phyloP scores from a whole-genome alignment of 1,139 yeast genomes.

The Kodamaea ohmeri region DNA sequence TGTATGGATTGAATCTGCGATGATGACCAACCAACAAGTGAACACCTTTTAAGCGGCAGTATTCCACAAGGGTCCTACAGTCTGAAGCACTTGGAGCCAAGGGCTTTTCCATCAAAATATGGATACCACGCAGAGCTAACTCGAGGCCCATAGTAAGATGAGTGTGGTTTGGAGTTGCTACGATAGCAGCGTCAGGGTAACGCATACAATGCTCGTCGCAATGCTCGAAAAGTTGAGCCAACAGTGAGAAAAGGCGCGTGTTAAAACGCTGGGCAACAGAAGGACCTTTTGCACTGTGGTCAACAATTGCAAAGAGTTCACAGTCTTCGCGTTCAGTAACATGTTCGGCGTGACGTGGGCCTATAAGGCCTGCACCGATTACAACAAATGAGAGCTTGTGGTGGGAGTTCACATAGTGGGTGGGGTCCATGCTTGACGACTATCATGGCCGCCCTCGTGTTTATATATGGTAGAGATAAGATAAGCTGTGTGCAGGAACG shows the following conservation, averaged over 20 bases:
- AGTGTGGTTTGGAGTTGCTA: conserved; percentile 45
- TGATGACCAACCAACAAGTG: conserved; percentile 44
- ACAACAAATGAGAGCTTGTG: conserved; percentile 18
- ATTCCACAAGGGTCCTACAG: conserved; percentile 32
- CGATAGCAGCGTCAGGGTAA: conserved; percentile 42
- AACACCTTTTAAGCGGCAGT: conserved; percentile 25
- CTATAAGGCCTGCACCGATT: conserved; percentile 26
- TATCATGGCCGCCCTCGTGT: not conserved
- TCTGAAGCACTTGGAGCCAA: conserved; percentile 38
- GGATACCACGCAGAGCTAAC: conserved; percentile 35
- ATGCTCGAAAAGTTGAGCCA: conserved; percentile 27
- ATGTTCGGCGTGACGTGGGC: conserved; percentile 26
- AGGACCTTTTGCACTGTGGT: conserved; percentile 42
- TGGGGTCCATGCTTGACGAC: conserved; percentile 10
- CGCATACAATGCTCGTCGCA: conserved; percentile 24
- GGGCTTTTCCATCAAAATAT: conserved; percentile 43
- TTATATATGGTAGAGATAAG: conserved; percentile 2
- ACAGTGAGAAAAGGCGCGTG: conserved; percentile 27
- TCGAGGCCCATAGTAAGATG: conserved; percentile 34
- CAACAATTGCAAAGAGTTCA: conserved; percentile 35
- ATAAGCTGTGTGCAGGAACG: conserved; percentile 4
- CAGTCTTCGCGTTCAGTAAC: conserved; percentile 25
- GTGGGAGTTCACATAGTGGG: conserved; percentile 13
- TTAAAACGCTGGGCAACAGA: conserved; percentile 25
- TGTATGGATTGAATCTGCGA: conserved; percentile 43